Evolutionary conservation across 1,139 yeast genomes (phyloP).

Genomic region (Ashbya aceris): DNA sequence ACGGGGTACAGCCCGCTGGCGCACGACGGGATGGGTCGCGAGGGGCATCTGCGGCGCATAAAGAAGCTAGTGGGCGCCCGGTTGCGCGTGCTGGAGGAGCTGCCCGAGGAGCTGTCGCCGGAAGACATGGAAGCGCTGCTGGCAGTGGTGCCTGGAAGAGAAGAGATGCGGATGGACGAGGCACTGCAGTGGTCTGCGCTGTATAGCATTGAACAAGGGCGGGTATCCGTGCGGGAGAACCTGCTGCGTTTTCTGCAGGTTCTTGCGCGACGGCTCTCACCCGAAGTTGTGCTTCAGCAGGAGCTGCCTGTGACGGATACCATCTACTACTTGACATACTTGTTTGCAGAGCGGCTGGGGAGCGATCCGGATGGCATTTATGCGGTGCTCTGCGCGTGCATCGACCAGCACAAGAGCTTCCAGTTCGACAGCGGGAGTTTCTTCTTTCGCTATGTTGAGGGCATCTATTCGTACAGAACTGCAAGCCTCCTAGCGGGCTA

Average conservation of each 20-base stretch:
- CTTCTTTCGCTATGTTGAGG: background rate
- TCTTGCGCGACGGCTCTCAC: background rate
- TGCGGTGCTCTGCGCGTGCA: background rate
- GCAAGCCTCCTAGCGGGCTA: background rate
- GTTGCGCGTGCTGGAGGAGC: background rate
- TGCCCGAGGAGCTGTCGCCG: background rate
- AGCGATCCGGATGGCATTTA: background rate
- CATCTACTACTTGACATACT: conserved; percentile 1
- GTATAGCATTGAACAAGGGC: background rate
- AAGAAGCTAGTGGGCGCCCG: background rate
- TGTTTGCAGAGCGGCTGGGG: background rate
- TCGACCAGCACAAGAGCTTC: background rate
- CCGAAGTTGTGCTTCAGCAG: background rate
- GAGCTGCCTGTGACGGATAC: background rate
- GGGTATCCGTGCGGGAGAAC: background rate
- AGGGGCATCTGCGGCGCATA: background rate
- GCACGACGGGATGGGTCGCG: background rate
- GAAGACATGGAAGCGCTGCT: background rate
- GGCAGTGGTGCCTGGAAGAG: background rate
- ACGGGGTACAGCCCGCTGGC: background rate
- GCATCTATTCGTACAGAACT: background rate
- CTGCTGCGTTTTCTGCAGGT: background rate
- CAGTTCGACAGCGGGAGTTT: background rate
- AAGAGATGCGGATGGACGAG: background rate
- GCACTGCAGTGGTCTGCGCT: background rate